Percentiles rank a stretch among this genome's conserved stretches.
These are phyloP conservation scores for Penicillium sp. DNA, from an alignment of 2,329 filamentous ascomycete genomes.

Conservation along the genomic window DNA sequence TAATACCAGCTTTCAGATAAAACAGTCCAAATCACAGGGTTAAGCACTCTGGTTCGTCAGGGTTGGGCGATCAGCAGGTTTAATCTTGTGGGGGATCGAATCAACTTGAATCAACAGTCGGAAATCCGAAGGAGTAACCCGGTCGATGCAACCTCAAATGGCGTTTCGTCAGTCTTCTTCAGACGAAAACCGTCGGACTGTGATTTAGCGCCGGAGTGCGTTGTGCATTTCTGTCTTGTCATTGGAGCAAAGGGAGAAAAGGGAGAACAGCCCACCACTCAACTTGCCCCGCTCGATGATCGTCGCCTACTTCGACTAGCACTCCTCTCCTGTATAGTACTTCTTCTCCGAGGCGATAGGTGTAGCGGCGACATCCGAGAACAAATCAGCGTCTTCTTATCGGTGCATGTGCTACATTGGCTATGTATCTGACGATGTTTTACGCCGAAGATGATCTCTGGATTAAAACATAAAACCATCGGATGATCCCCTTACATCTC, in stretches of 20 bases:
- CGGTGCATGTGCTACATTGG: slow-evolving; percentile 28
- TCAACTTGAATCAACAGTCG: slow-evolving; percentile 4
- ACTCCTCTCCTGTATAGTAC: not conserved
- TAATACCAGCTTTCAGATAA: not conserved
- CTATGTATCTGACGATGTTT: slow-evolving; percentile 6
- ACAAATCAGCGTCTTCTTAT: slow-evolving; percentile 30
- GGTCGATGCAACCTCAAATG: slow-evolving; percentile 21
- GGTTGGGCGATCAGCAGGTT: slow-evolving; percentile 13
- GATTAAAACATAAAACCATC: not conserved
- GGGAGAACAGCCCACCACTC: not conserved
- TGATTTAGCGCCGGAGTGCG: not conserved
- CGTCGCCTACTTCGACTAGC: slow-evolving; percentile 3
- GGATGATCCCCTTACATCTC: not conserved
- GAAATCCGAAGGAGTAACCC: slow-evolving; percentile 17
- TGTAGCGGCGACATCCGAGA: slow-evolving; percentile 19
- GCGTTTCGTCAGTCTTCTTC: not conserved
- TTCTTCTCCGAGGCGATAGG: not conserved
- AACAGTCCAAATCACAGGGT: not conserved
- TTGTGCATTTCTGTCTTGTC: not conserved
- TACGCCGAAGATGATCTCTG: not conserved
- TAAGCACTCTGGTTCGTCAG: not conserved
- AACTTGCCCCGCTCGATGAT: slow-evolving; percentile 7
- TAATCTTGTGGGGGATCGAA: slow-evolving; percentile 15
- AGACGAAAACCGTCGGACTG: slow-evolving; percentile 9
- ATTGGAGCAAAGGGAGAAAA: not conserved